Evolutionary conservation across 129 eudicot species (phyloP).

Genomic region (Centella asiatica): DNA sequence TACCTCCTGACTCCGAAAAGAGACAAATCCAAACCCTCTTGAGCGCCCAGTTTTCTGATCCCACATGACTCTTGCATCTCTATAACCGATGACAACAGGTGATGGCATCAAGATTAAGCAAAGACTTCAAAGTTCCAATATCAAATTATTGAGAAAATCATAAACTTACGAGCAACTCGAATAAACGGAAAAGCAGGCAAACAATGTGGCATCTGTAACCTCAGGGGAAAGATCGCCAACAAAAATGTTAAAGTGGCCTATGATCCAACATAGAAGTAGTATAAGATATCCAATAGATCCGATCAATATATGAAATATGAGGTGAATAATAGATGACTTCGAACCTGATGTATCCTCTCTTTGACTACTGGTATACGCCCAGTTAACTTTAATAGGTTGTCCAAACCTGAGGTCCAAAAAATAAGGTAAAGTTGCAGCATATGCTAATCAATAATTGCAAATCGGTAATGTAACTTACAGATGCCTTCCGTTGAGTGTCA

Average conservation of each 20-base stretch:
- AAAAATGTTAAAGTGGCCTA: slow-evolving; percentile 90
- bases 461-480: slow-evolving; percentile 46
- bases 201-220: slow-evolving; percentile 89
- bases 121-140: not conserved
- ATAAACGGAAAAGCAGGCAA: slow-evolving; percentile 81
- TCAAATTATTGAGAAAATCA: no score
- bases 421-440: slow-evolving; percentile 8
- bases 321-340: not conserved
- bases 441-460: not conserved
- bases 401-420: slow-evolving; percentile 57
- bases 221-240: slow-evolving; percentile 98
- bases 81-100: slow-evolving; percentile 12
- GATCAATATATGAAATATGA: not conserved
- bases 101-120: not conserved
- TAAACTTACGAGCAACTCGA: slow-evolving; percentile 85
- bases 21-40: slow-evolving; percentile 96
- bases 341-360: slow-evolving; percentile 85
- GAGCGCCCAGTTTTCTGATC: slow-evolving; percentile 98
- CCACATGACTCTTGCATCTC: slow-evolving; percentile 99
- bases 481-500: slow-evolving; percentile 88
- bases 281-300: not conserved
- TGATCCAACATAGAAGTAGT: slow-evolving; percentile 3
- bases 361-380: slow-evolving; percentile 97
- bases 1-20: slow-evolving; percentile 93
- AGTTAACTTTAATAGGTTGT: slow-evolving; percentile 93